These are phyloP conservation scores for Immersiporthe knoxdaviesiana DNA, from an alignment of 2,329 filamentous ascomycete genomes.

Conservation along the genomic window DNA sequence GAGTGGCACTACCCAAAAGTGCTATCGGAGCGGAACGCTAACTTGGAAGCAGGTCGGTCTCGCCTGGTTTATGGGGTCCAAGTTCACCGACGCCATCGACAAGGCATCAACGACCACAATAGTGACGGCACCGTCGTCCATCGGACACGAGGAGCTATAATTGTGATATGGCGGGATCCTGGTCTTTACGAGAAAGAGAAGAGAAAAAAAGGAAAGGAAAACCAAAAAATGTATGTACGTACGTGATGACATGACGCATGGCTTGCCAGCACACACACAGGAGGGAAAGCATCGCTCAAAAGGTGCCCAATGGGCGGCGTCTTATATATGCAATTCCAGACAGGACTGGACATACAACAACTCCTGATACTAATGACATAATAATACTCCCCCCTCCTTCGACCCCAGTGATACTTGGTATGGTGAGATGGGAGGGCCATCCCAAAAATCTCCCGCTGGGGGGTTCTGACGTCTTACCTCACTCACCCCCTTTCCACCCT, in stretches of 20 bases:
- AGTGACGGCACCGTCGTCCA: constrained; percentile 14
- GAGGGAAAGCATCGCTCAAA: constrained; percentile 12
- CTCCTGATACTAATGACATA: constrained; percentile 31
- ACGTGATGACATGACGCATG: constrained; percentile 25
- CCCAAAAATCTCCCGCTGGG: background rate
- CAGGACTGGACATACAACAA: constrained; percentile 17
- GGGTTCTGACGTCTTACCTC: background rate
- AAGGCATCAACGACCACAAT: constrained; percentile 46
- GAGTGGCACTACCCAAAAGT: background rate
- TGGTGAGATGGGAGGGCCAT: too few relatives aligned
- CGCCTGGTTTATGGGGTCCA: constrained; percentile 80
- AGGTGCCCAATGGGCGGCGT: background rate
- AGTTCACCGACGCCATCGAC: constrained; percentile 72
- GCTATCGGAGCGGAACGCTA: background rate
- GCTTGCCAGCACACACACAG: constrained; percentile 15
- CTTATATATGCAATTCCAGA: constrained; percentile 20
- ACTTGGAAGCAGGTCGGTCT: constrained; percentile 62
- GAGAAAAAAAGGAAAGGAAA: too few relatives aligned
- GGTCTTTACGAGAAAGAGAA: constrained; percentile 13
- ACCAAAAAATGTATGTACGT: constrained; percentile 26
- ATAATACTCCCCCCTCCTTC: constrained; percentile 16
- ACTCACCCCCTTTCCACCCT: background rate
- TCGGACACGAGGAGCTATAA: constrained; percentile 39
- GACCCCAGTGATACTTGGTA: background rate
- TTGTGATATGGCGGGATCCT: constrained; percentile 18